Percentiles rank a stretch among this genome's conserved stretches.
Evolutionary conservation across 495 filamentous ascomycete species (phyloP).

Genomic region (Bombardia bombarda): DNA sequence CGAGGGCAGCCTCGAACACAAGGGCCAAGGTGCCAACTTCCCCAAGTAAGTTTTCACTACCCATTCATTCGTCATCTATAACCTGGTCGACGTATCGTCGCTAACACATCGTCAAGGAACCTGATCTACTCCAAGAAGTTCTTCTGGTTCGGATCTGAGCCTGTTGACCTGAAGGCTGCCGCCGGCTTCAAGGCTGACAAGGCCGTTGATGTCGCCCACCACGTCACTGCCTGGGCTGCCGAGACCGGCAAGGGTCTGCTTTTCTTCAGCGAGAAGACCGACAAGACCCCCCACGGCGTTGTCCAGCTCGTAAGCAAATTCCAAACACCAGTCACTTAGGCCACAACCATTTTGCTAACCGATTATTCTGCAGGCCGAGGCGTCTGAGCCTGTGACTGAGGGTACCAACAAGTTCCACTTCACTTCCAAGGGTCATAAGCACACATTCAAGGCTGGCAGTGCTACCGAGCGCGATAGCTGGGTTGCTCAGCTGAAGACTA

Average conservation of each 20-base stretch:
- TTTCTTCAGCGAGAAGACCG: constrained; percentile 77
- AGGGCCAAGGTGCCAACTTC: constrained; percentile 68
- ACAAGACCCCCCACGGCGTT: constrained; percentile 76
- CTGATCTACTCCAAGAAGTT: constrained; percentile 43
- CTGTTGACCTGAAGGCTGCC: constrained; percentile 68
- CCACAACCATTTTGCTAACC: constrained; percentile 15
- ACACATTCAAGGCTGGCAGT: constrained; percentile 72
- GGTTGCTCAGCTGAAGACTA: constrained; percentile 68
- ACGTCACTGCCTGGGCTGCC: constrained; percentile 76
- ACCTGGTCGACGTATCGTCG: neutral
- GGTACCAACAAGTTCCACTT: constrained; percentile 74
- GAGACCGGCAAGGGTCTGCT: constrained; percentile 94
- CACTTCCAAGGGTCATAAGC: constrained; percentile 78
- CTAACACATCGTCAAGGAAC: constrained; percentile 31
- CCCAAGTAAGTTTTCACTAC: constrained; percentile 79
- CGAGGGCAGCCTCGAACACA: constrained; percentile 77
- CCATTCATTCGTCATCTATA: too few species aligned
- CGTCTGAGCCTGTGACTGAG: constrained; percentile 67
- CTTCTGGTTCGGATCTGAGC: constrained; percentile 89
- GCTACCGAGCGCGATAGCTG: constrained; percentile 81
- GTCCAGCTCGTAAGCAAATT: constrained; percentile 66
- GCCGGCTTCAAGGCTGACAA: constrained; percentile 77
- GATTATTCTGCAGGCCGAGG: constrained; percentile 54
- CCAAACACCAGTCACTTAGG: neutral
- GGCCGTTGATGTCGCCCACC: constrained; percentile 63